Percentiles rank a stretch among this genome's conserved stretches.
phyloP scores from a whole-genome alignment of 2,329 filamentous ascomycete species.

The Pseudogymnoascus sp. region DNA sequence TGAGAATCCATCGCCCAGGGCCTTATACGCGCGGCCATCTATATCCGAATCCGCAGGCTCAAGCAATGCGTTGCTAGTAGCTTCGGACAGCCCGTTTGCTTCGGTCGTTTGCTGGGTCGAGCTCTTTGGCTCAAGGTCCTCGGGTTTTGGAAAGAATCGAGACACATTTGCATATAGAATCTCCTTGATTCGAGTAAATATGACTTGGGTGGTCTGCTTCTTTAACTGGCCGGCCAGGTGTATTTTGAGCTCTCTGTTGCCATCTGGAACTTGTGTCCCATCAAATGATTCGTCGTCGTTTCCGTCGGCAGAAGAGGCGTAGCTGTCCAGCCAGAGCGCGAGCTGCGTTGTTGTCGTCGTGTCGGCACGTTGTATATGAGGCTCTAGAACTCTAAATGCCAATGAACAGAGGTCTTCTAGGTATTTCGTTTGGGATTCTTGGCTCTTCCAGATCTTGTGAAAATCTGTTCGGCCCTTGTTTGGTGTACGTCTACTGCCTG shows the following conservation, averaged over 20 bases:
- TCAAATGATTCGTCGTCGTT: constrained; percentile 33
- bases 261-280: constrained; percentile 58
- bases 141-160: constrained; percentile 7
- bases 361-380: background rate
- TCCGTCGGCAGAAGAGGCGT: constrained; percentile 16
- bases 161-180: constrained; percentile 46
- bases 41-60: constrained; percentile 10
- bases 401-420: constrained; percentile 1
- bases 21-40: constrained; percentile 4
- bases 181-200: constrained; percentile 16
- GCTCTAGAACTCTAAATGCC: background rate
- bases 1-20: constrained; percentile 9
- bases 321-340: constrained; percentile 7
- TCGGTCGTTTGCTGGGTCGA: background rate
- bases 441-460: constrained; percentile 6
- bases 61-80: background rate
- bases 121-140: constrained; percentile 9
- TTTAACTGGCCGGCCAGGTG: constrained; percentile 55
- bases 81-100: background rate
- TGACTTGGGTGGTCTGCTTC: constrained; percentile 45
- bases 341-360: constrained; percentile 3
- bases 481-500: background rate
- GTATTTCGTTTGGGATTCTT: constrained; percentile 1
- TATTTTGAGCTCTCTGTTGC: constrained; percentile 54
- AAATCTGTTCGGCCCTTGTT: background rate